phyloP scores from a whole-genome alignment of 768 basidiomycete species.

The Mycena rebaudengoi region DNA sequence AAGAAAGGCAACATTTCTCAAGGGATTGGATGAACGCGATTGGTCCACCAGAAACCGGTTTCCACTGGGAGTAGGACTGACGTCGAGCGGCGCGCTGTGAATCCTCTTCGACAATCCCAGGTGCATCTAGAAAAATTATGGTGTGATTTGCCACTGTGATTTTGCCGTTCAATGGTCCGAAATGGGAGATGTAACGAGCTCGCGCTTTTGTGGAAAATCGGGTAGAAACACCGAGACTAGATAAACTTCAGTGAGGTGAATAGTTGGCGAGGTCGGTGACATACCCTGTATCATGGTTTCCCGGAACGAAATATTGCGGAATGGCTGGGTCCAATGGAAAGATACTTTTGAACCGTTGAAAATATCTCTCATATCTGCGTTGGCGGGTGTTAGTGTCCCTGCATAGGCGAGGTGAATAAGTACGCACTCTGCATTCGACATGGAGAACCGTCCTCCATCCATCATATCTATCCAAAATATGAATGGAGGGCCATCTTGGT shows the following conservation, averaged over 20 bases:
- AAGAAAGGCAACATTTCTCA: slow-evolving; percentile 40
- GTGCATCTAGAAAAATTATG: slow-evolving; percentile 76
- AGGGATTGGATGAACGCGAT: slow-evolving; percentile 62
- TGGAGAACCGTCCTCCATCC: slow-evolving; percentile 78
- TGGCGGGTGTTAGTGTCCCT: neutral
- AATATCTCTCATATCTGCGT: slow-evolving; percentile 78
- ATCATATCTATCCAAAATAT: slow-evolving; percentile 70
- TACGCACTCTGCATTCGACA: slow-evolving; percentile 71
- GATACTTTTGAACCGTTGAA: slow-evolving; percentile 71
- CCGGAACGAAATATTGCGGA: slow-evolving; percentile 79
- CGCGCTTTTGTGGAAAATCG: slow-evolving; percentile 56
- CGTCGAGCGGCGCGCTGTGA: too few species aligned
- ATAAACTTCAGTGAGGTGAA: slow-evolving; percentile 38
- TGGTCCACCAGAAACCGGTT: slow-evolving; percentile 55
- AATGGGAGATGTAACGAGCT: slow-evolving; percentile 74
- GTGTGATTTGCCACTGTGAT: slow-evolving; percentile 76
- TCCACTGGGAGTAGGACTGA: slow-evolving; percentile 56
- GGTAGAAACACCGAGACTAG: slow-evolving; percentile 55
- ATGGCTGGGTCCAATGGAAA: slow-evolving; percentile 60
- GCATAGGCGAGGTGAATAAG: neutral
- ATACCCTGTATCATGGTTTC: slow-evolving; percentile 91
- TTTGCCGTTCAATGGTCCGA: slow-evolving; percentile 76
- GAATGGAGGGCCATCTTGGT: neutral
- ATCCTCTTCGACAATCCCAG: slow-evolving; percentile 80
- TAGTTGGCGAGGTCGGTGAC: slow-evolving; percentile 24